Evolutionary conservation across 2,329 filamentous ascomycete genomes (phyloP).

Genomic region (Dendryphion nanum): DNA sequence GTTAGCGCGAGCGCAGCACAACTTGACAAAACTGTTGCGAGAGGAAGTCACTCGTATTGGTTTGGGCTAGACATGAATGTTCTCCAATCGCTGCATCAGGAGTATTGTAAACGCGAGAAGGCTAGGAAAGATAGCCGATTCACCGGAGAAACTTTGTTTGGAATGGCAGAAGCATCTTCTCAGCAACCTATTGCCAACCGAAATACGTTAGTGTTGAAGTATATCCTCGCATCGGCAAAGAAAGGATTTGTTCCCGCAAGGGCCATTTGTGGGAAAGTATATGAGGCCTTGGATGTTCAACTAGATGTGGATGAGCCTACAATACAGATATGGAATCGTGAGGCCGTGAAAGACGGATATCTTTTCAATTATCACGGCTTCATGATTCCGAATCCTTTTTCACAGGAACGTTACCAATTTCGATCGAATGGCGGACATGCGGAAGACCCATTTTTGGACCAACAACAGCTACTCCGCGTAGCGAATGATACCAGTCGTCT

Average conservation of each 20-base stretch:
- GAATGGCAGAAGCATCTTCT: neutral
- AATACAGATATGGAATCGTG: neutral
- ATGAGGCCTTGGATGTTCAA: neutral
- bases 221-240: slow-evolving; percentile 1
- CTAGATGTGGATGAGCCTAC: neutral
- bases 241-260: neutral
- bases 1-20: neutral
- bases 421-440: neutral
- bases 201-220: neutral
- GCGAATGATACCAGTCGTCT: neutral
- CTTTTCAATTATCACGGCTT: slow-evolving; percentile 1
- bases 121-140: neutral
- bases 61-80: slow-evolving; percentile 2
- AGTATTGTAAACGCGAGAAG: neutral
- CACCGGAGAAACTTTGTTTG: slow-evolving; percentile 1
- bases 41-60: slow-evolving; percentile 1
- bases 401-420: neutral
- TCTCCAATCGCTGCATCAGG: slow-evolving; percentile 1
- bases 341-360: neutral
- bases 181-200: neutral
- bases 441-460: neutral
- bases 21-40: neutral
- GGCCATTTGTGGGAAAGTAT: slow-evolving; percentile 1
- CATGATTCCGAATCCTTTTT: neutral
- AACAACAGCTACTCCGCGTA: neutral